A percentile compares a stretch with the other conserved stretches of the same genome.
Evolutionary conservation across 495 filamentous ascomycete species (phyloP).

Genomic region (Diplogelasinospora grovesii): DNA sequence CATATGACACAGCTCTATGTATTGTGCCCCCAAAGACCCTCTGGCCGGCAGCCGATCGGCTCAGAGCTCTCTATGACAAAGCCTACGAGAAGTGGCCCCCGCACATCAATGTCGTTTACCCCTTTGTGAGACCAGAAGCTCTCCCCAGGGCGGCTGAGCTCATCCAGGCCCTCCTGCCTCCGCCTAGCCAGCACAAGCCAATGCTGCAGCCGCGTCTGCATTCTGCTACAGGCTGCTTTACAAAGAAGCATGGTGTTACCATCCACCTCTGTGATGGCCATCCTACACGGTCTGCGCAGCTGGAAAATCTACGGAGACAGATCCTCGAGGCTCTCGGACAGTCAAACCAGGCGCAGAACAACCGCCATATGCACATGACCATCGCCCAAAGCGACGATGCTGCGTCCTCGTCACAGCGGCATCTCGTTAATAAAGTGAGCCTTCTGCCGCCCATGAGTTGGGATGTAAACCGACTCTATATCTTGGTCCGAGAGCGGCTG

Average conservation of each 20-base stretch:
- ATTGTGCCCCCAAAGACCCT: slow-evolving; percentile 38
- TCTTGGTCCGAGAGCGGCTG: slow-evolving; percentile 40
- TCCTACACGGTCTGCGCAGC: neutral
- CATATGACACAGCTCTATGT: slow-evolving; percentile 45
- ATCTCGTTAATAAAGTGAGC: slow-evolving; percentile 37
- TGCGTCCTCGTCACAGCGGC: slow-evolving; percentile 27
- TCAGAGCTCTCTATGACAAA: slow-evolving; percentile 50
- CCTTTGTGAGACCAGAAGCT: slow-evolving; percentile 39
- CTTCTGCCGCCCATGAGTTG: slow-evolving; percentile 35
- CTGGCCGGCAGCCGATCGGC: slow-evolving; percentile 36
- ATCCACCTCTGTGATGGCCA: slow-evolving; percentile 34
- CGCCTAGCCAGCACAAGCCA: neutral
- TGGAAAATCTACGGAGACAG: slow-evolving; percentile 13
- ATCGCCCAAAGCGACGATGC: slow-evolving; percentile 45
- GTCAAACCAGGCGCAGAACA: neutral
- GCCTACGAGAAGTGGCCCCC: slow-evolving; percentile 52
- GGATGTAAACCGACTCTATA: slow-evolving; percentile 34
- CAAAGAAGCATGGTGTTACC: slow-evolving; percentile 35
- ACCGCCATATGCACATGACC: slow-evolving; percentile 43
- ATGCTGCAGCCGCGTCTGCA: slow-evolving; percentile 26
- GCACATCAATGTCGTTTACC: slow-evolving; percentile 55
- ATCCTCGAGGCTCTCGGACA: slow-evolving; percentile 20
- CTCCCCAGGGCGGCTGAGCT: slow-evolving; percentile 10
- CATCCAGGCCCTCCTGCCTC: slow-evolving; percentile 1
- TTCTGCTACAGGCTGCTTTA: slow-evolving; percentile 33